A percentile compares a stretch with the other conserved stretches of the same genome.
Conservation (phyloP, 129 eudicot genomes). For the Oenanthe sinensis region DNA sequence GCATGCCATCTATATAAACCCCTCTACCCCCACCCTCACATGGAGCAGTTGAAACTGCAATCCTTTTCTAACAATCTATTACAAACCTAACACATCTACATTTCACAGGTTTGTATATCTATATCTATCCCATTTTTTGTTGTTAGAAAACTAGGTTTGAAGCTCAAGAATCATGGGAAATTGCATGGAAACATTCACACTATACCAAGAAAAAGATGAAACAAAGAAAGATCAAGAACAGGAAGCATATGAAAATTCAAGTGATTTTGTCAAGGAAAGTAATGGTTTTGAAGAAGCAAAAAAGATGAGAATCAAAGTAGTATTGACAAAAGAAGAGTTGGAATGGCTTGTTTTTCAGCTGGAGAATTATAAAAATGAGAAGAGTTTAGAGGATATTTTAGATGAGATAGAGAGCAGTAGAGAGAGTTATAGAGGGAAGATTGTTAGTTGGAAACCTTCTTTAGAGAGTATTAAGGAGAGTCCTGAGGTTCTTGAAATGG, state of each 20-base stretch:
- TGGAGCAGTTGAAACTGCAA: constrained; percentile 42
- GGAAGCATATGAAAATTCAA: constrained; percentile 9
- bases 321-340: constrained; percentile 66
- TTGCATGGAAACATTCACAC: constrained; percentile 43
- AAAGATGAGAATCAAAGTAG: constrained; percentile 49
- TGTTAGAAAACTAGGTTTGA: neutral
- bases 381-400: constrained; percentile 50
- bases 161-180: constrained; percentile 43
- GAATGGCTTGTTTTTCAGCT: constrained; percentile 55
- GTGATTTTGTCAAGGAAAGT: constrained; percentile 22
- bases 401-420: constrained; percentile 45
- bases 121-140: constrained; percentile 1
- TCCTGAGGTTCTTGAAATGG: constrained; percentile 61
- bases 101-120: neutral
- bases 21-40: constrained; percentile 29
- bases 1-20: constrained; percentile 24
- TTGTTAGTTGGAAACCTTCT: constrained; percentile 64
- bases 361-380: constrained; percentile 30
- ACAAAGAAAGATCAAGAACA: constrained; percentile 11
- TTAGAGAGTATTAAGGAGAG: constrained; percentile 68
- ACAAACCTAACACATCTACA: neutral
- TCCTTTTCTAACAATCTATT: neutral
- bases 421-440: constrained; percentile 15
- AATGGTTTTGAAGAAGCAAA: neutral
- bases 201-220: constrained; percentile 17